phyloP scores from a whole-genome alignment of 305 asterid species.

The Ilex paraguariensis region DNA sequence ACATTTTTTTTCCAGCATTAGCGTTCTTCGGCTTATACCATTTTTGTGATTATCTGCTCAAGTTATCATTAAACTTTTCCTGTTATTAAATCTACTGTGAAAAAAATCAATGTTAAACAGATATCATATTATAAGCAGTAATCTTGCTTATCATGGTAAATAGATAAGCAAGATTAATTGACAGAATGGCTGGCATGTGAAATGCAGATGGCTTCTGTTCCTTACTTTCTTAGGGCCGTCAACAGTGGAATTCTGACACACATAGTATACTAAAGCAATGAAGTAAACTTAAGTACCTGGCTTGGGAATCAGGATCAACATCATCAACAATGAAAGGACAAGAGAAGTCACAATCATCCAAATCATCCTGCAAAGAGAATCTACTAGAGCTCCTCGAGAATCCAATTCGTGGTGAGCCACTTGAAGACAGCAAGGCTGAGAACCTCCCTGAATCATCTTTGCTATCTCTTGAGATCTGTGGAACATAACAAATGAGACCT shows the following conservation, averaged over 20 bases:
- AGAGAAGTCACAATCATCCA: constrained; percentile 76
- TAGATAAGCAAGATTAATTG: too few species aligned
- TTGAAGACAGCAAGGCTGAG: constrained; percentile 83
- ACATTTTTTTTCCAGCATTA: too few species aligned
- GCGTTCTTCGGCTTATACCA: too few species aligned
- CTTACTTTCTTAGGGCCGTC: too few species aligned
- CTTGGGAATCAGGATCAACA: constrained; percentile 64
- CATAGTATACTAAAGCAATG: constrained; percentile 1
- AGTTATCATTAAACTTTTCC: too few species aligned
- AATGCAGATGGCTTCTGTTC: too few species aligned
- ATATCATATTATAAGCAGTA: too few species aligned
- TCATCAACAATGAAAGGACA: constrained; percentile 98
- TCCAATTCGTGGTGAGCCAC: constrained; percentile 90
- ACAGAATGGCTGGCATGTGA: too few species aligned
- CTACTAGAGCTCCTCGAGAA: constrained; percentile 96
- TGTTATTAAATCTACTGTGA: too few species aligned
- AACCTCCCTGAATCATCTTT: constrained; percentile 94
- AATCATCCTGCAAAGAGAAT: constrained; percentile 89
- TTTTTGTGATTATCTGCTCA: too few species aligned
- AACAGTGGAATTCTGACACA: neutral
- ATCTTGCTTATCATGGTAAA: too few species aligned
- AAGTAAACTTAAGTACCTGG: constrained; percentile 45
- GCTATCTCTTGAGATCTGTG: constrained; percentile 67
- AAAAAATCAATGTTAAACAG: too few species aligned
- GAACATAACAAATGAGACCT: constrained; percentile 8